A percentile compares a stretch with the other conserved stretches of the same genome.
These are phyloP conservation scores for Pyrrhoderma noxium DNA, from an alignment of 1,284 basidiomycete species.

Conservation along the genomic window DNA sequence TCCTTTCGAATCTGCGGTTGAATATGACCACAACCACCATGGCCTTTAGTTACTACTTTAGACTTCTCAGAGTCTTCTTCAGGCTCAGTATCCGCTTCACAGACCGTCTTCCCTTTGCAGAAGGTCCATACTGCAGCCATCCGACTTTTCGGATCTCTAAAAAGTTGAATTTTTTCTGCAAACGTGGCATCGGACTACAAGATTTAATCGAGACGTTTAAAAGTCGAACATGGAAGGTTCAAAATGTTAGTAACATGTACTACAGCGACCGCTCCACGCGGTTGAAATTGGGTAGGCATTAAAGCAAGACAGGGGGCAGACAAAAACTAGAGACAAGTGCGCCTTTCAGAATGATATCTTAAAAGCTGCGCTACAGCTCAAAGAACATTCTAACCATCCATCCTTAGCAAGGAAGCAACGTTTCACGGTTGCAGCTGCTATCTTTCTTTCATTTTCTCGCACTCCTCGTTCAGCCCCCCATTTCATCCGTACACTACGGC, in stretches of 20 bases:
- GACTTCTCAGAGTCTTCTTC: conserved; percentile 69
- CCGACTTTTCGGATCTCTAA: conserved; percentile 83
- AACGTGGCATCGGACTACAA: conserved; percentile 76
- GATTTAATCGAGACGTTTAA: conserved; percentile 4
- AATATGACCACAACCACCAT: conserved; percentile 91
- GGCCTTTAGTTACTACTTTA: conserved; percentile 73
- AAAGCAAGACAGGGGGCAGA: conserved; percentile 18
- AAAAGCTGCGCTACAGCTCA: conserved; percentile 23
- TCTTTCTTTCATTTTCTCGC: conserved; percentile 45
- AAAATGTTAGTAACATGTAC: conserved; percentile 56
- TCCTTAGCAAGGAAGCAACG: conserved; percentile 21
- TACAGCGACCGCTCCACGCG: conserved; percentile 23
- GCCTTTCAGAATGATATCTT: conserved; percentile 13
- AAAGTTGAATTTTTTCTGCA: conserved; percentile 75
- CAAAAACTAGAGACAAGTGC: conserved; percentile 19
- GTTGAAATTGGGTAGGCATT: conserved; percentile 10
- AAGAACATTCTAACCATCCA: conserved; percentile 30
- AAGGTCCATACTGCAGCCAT: conserved; percentile 82
- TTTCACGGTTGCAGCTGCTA: conserved; percentile 24
- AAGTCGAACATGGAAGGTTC: conserved; percentile 36
- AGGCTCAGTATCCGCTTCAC: conserved; percentile 82
- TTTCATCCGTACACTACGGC: conserved; percentile 84
- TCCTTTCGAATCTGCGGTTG: conserved; percentile 94
- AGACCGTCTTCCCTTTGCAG: conserved; percentile 81
- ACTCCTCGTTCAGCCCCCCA: conserved; percentile 92